Evolutionary conservation across 805 yeast genomes (phyloP).

Genomic region (Tanozyma kutaoensis): DNA sequence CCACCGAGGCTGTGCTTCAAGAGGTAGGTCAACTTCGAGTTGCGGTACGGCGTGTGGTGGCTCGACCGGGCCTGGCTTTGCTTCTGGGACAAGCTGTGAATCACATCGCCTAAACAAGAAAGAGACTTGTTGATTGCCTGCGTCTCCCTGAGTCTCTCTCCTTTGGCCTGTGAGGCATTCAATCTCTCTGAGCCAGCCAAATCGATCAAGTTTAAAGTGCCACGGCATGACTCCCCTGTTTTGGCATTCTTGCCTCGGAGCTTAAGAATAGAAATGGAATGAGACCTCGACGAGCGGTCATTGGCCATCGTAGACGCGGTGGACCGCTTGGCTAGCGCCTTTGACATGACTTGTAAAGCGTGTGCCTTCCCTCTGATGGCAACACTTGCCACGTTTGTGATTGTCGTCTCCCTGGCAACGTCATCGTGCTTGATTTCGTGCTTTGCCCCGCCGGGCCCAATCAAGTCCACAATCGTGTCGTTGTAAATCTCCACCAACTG

Average conservation of each 20-base stretch:
- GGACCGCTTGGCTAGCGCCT: conserved; percentile 49
- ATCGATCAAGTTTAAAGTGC: conserved; percentile 72
- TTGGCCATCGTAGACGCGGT: conserved; percentile 77
- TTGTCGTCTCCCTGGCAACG: conserved; percentile 33
- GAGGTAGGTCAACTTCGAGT: conserved; percentile 68
- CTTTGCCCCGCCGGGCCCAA: conserved; percentile 28
- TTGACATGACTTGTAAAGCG: conserved; percentile 35
- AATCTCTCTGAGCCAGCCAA: conserved; percentile 91
- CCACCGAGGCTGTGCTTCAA: conserved; percentile 79
- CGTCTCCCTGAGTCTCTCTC: conserved; percentile 75
- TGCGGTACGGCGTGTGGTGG: conserved; percentile 52
- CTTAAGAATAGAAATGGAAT: conserved; percentile 60
- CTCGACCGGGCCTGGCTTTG: conserved; percentile 12
- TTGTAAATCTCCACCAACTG: conserved; percentile 86
- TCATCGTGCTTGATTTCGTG: conserved; percentile 67
- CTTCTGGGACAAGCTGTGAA: conserved; percentile 42
- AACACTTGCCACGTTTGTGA: conserved; percentile 46
- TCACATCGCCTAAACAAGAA: conserved; percentile 84
- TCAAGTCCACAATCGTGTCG: conserved; percentile 63
- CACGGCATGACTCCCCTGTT: conserved; percentile 26
- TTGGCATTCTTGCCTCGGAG: conserved; percentile 33
- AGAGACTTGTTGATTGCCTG: conserved; percentile 81
- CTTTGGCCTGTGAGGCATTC: conserved; percentile 59
- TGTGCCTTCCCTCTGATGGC: conserved; percentile 31
- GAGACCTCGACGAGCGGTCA: conserved; percentile 84